Conservation (phyloP, 129 eudicot genomes). For the carrot (Daucus carota) region DH1_v3.0 NC_030382.2:54681501-54682000, state of each 20-base stretch:
- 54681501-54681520: background rate
- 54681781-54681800: slow-evolving; percentile 62
- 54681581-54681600: slow-evolving; percentile 1
- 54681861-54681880: slow-evolving; percentile 41
- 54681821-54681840: slow-evolving; percentile 56
- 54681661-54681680: slow-evolving; percentile 67
- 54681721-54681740: slow-evolving; percentile 54
- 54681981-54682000: slow-evolving; percentile 50
- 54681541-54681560: background rate
- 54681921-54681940: slow-evolving; percentile 33
- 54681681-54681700: slow-evolving; percentile 64
- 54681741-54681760: slow-evolving; percentile 56
- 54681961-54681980: slow-evolving; percentile 42
- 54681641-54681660: slow-evolving; percentile 53
- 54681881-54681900: slow-evolving; percentile 57
- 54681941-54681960: slow-evolving; percentile 29
- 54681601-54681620: background rate
- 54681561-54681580: background rate
- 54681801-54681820: slow-evolving; percentile 51
- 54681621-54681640: background rate
- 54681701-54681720: slow-evolving; percentile 69
- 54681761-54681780: slow-evolving; percentile 54
- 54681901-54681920: slow-evolving; percentile 69
- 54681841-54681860: slow-evolving; percentile 43
- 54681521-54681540: too few species aligned